These are phyloP conservation scores for Pseudozyma flocculosa DNA, from an alignment of 1,284 basidiomycete genomes.

Conservation along the genomic window DNA sequence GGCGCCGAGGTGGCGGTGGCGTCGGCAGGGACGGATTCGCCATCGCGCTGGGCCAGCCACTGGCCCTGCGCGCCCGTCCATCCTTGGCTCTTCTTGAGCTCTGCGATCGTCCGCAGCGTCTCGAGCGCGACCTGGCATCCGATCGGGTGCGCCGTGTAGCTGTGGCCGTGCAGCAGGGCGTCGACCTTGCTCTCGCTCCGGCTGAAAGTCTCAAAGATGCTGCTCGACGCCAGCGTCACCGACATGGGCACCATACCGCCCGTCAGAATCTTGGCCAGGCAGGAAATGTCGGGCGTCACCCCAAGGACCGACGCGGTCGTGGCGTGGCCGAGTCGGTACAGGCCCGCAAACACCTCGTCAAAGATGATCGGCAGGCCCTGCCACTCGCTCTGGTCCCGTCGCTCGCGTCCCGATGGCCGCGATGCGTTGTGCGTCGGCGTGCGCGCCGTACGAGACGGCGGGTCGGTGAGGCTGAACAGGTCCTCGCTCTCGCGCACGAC, in stretches of 20 bases:
- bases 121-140: slow-evolving; percentile 88
- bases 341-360: slow-evolving; percentile 92
- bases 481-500: slow-evolving; percentile 67
- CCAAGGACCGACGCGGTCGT: slow-evolving; percentile 41
- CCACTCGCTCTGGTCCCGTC: slow-evolving; percentile 60
- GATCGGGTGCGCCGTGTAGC: slow-evolving; percentile 65
- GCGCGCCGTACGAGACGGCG: slow-evolving; percentile 23
- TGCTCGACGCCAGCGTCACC: slow-evolving; percentile 70
- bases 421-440: neutral
- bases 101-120: slow-evolving; percentile 68
- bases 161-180: slow-evolving; percentile 90
- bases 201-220: slow-evolving; percentile 78
- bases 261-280: slow-evolving; percentile 90
- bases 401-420: slow-evolving; percentile 39
- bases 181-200: slow-evolving; percentile 72
- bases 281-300: slow-evolving; percentile 68
- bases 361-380: slow-evolving; percentile 84
- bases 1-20: too few species aligned
- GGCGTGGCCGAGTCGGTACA: slow-evolving; percentile 74
- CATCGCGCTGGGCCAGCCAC: slow-evolving; percentile 63
- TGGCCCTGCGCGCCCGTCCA: slow-evolving; percentile 66
- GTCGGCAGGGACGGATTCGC: too few species aligned
- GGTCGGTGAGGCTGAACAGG: slow-evolving; percentile 59
- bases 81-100: slow-evolving; percentile 61
- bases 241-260: slow-evolving; percentile 88